Evolutionary conservation across 768 basidiomycete species (phyloP).

Genomic region (Psilocybe cubensis): DNA sequence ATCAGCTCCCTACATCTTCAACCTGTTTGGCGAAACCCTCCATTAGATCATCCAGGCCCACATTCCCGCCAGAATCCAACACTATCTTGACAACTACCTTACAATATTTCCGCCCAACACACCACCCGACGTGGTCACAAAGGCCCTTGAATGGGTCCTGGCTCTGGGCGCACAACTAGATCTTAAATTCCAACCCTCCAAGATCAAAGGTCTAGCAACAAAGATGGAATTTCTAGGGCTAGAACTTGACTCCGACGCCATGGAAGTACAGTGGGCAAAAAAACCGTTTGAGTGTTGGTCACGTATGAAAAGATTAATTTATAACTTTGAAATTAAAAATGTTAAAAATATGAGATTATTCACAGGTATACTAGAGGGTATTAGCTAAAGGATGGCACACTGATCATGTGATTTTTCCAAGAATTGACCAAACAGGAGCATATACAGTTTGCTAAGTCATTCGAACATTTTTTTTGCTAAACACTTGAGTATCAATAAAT

Average conservation of each 20-base stretch:
- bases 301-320: too few relatives aligned
- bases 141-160: slow-evolving; percentile 31
- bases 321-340: too few relatives aligned
- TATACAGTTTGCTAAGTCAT: too few relatives aligned
- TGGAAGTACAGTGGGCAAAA: too few relatives aligned
- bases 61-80: slow-evolving; percentile 29
- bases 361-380: too few relatives aligned
- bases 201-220: slow-evolving; percentile 27
- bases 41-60: slow-evolving; percentile 41
- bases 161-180: slow-evolving; percentile 31
- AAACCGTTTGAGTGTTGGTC: too few relatives aligned
- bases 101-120: slow-evolving; percentile 19
- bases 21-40: slow-evolving; percentile 39
- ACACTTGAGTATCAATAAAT: too few relatives aligned
- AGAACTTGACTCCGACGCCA: slow-evolving; percentile 23
- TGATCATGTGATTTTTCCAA: too few relatives aligned
- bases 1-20: slow-evolving; percentile 42
- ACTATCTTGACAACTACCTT: slow-evolving; percentile 42
- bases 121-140: slow-evolving; percentile 6
- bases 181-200: slow-evolving; percentile 28
- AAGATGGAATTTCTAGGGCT: slow-evolving; percentile 30
- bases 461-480: too few relatives aligned
- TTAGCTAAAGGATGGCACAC: too few relatives aligned
- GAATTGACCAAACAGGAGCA: too few relatives aligned
- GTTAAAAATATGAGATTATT: too few relatives aligned